These are phyloP conservation scores for Yamadazyma taylorii DNA, from an alignment of 1,139 yeast species.

Conservation along the genomic window DNA sequence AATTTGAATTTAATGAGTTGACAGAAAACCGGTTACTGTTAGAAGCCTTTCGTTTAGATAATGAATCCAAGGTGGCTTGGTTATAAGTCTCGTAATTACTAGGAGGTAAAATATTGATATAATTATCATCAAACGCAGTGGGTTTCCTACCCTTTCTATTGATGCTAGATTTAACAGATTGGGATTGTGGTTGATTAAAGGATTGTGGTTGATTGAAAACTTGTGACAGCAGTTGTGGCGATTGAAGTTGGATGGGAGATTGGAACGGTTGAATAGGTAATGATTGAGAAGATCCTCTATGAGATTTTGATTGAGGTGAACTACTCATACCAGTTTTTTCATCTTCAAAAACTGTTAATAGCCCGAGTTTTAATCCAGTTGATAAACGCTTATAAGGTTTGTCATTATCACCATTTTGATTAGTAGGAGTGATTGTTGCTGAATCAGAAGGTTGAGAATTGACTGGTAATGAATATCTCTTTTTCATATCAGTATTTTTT, in stretches of 20 bases:
- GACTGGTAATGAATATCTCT: slow-evolving; percentile 28
- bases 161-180: background rate
- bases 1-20: slow-evolving; percentile 42
- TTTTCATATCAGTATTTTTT: slow-evolving; percentile 23
- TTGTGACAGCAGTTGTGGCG: background rate
- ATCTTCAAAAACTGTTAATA: slow-evolving; percentile 43
- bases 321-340: slow-evolving; percentile 12
- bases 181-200: background rate
- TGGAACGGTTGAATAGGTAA: slow-evolving; percentile 1
- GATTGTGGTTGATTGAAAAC: background rate
- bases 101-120: slow-evolving; percentile 28
- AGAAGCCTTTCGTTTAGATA: slow-evolving; percentile 20
- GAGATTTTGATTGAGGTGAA: background rate
- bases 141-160: background rate
- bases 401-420: slow-evolving; percentile 12
- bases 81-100: slow-evolving; percentile 25
- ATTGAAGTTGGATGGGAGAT: background rate
- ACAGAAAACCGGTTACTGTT: slow-evolving; percentile 32
- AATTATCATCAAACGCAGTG: slow-evolving; percentile 29
- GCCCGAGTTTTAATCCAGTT: slow-evolving; percentile 41
- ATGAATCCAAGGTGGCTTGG: slow-evolving; percentile 36
- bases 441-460: background rate
- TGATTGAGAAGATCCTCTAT: background rate
- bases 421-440: slow-evolving; percentile 5
- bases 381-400: slow-evolving; percentile 31